Percentiles rank a stretch among this genome's conserved stretches.
Evolutionary conservation across 805 yeast genomes (phyloP).

Genomic region (Barnettozyma wickerhamii): DNA sequence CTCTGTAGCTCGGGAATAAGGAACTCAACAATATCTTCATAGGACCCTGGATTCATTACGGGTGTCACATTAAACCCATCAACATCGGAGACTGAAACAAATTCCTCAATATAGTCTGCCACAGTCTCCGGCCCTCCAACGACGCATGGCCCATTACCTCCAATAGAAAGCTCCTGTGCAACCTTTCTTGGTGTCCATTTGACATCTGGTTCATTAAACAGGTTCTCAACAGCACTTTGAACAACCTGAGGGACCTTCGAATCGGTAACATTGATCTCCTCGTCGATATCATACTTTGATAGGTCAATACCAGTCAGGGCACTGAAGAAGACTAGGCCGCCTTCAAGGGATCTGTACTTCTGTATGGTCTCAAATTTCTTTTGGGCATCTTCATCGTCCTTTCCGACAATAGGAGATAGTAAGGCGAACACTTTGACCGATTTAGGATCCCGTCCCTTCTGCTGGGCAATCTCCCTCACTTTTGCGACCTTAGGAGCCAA

Average conservation of each 20-base stretch:
- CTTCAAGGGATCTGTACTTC: constrained; percentile 35
- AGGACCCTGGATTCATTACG: constrained; percentile 30
- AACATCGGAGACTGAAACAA: constrained; percentile 36
- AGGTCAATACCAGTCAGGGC: constrained; percentile 44
- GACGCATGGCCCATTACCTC: constrained; percentile 3
- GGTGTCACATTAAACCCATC: constrained; percentile 41
- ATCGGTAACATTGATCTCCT: constrained; percentile 9
- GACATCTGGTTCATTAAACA: constrained; percentile 23
- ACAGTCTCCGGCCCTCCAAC: constrained; percentile 32
- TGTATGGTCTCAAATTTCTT: constrained; percentile 30
- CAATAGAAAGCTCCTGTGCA: constrained; percentile 20
- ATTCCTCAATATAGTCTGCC: constrained; percentile 33
- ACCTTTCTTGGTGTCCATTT: constrained; percentile 18
- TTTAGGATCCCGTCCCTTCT: constrained; percentile 32
- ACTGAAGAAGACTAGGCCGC: constrained; percentile 39
- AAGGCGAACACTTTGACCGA: constrained; percentile 35
- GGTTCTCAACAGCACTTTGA: constrained; percentile 28
- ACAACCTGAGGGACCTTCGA: constrained; percentile 26
- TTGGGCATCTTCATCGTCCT: constrained; percentile 37
- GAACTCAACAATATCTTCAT: constrained; percentile 34
- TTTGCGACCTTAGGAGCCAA: constrained; percentile 29
- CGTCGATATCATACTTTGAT: constrained; percentile 27
- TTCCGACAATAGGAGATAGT: constrained; percentile 34
- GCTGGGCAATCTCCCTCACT: constrained; percentile 29
- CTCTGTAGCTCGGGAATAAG: constrained; percentile 34